Conservation (phyloP, 331 rosid genomes). For the Rhamnella rubrinervis region DNA sequence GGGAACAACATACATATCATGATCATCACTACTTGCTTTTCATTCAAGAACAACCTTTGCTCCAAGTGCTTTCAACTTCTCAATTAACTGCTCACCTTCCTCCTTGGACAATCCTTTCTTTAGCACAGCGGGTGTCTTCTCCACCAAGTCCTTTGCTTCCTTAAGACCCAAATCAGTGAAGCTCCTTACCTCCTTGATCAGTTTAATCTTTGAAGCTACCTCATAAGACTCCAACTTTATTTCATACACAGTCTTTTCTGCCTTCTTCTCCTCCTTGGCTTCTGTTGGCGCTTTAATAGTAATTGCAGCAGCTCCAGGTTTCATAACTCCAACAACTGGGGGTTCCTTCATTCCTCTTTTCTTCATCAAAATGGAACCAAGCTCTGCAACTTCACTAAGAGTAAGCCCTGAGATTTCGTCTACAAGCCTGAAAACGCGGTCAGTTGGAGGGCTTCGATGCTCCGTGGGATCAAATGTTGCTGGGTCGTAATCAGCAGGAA, state of each 20-base stretch:
- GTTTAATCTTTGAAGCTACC: slow-evolving; percentile 66
- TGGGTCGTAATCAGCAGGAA: slow-evolving; percentile 81
- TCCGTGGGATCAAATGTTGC: slow-evolving; percentile 65
- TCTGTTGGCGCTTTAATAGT: slow-evolving; percentile 42
- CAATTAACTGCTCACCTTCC: slow-evolving; percentile 69
- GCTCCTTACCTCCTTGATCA: slow-evolving; percentile 78
- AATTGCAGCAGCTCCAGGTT: slow-evolving; percentile 67
- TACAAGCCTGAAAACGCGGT: slow-evolving; percentile 64
- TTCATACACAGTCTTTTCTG: slow-evolving; percentile 67
- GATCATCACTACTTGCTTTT: slow-evolving; percentile 4
- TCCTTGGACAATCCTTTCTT: slow-evolving; percentile 78
- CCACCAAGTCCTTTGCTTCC: slow-evolving; percentile 80
- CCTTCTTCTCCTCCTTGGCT: slow-evolving; percentile 66
- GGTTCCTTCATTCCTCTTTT: slow-evolving; percentile 54
- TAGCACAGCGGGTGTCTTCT: slow-evolving; percentile 64
- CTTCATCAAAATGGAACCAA: slow-evolving; percentile 58
- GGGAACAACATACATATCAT: not conserved
- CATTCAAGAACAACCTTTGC: slow-evolving; percentile 72
- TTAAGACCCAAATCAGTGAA: slow-evolving; percentile 78
- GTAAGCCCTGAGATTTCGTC: slow-evolving; percentile 79
- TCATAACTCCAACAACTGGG: slow-evolving; percentile 56
- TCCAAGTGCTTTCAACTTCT: slow-evolving; percentile 77
- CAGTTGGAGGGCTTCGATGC: slow-evolving; percentile 76
- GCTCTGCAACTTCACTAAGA: slow-evolving; percentile 58
- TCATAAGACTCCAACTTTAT: slow-evolving; percentile 74